These are phyloP conservation scores for Anisogramma anomala DNA, from an alignment of 2,329 filamentous ascomycete species.

Conservation along the genomic window DNA sequence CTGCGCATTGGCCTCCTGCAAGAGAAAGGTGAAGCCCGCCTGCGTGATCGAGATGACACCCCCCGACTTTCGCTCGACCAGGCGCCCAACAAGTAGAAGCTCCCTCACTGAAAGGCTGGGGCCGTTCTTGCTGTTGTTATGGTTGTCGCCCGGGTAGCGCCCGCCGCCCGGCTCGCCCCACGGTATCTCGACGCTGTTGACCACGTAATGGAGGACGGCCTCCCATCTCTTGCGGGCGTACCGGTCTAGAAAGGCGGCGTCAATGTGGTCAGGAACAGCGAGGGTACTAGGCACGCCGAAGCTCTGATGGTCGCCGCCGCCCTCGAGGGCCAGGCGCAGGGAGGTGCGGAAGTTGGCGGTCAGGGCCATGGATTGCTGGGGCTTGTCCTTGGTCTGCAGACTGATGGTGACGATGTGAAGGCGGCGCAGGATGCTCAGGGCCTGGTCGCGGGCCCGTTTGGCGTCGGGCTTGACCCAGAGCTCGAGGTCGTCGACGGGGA, in stretches of 20 bases:
- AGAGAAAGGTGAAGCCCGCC: slow-evolving; percentile 83
- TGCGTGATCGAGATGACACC: slow-evolving; percentile 67
- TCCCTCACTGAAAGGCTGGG: slow-evolving; percentile 73
- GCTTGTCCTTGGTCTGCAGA: slow-evolving; percentile 46
- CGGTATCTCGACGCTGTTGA: slow-evolving; percentile 50
- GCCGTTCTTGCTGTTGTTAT: slow-evolving; percentile 31
- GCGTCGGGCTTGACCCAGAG: slow-evolving; percentile 64
- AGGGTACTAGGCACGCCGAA: slow-evolving; percentile 77
- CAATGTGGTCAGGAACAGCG: slow-evolving; percentile 50
- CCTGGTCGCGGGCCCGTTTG: slow-evolving; percentile 66
- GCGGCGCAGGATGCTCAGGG: slow-evolving; percentile 66
- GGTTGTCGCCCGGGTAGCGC: slow-evolving; percentile 20
- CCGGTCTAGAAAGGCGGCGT: slow-evolving; percentile 63
- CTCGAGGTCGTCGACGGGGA: slow-evolving; percentile 72
- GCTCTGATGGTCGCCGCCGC: slow-evolving; percentile 71
- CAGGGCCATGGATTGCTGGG: slow-evolving; percentile 57
- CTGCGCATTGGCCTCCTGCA: slow-evolving; percentile 92
- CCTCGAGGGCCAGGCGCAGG: slow-evolving; percentile 75
- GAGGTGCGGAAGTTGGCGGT: slow-evolving; percentile 74
- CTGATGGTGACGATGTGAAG: slow-evolving; percentile 76
- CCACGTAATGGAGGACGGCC: slow-evolving; percentile 89
- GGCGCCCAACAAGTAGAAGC: slow-evolving; percentile 65
- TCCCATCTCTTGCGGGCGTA: slow-evolving; percentile 91
- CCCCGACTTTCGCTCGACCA: slow-evolving; percentile 51
- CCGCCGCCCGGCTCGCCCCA: slow-evolving; percentile 38